Evolutionary conservation across 345 rosid species (phyloP).

Genomic region (Pistacia vera): DNA sequence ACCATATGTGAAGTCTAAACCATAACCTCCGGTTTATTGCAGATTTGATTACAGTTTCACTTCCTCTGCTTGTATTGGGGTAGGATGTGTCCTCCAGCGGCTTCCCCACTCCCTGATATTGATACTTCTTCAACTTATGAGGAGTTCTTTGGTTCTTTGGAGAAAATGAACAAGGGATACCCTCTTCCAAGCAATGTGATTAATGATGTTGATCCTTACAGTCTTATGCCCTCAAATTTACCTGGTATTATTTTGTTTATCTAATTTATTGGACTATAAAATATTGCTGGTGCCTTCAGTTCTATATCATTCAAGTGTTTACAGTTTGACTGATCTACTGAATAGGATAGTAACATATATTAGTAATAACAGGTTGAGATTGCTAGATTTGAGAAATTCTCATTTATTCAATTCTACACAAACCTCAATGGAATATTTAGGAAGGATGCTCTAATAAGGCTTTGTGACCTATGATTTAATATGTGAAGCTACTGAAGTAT

Average conservation of each 20-base stretch:
- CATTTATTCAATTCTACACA: neutral
- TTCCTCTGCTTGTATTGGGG: slow-evolving; percentile 18
- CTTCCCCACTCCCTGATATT: slow-evolving; percentile 9
- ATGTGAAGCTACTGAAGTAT: neutral
- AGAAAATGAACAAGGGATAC: slow-evolving; percentile 27
- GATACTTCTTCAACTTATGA: slow-evolving; percentile 18
- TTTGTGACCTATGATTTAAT: neutral
- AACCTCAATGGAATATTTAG: neutral
- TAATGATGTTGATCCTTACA: slow-evolving; percentile 32
- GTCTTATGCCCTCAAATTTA: slow-evolving; percentile 28
- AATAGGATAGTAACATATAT: neutral
- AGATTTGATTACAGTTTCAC: neutral
- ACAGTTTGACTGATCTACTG: neutral
- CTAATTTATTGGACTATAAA: neutral
- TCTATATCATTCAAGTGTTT: neutral
- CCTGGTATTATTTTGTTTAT: slow-evolving; percentile 26
- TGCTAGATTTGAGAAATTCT: neutral
- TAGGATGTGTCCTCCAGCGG: slow-evolving; percentile 30
- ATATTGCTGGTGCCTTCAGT: neutral
- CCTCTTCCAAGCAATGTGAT: slow-evolving; percentile 45
- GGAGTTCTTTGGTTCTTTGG: slow-evolving; percentile 28
- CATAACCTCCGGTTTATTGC: too few species aligned
- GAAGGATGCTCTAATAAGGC: neutral
- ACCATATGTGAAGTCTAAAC: neutral
- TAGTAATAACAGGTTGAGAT: neutral